Evolutionary conservation across 805 yeast species (phyloP).

Genomic region (Candida koratica): DNA sequence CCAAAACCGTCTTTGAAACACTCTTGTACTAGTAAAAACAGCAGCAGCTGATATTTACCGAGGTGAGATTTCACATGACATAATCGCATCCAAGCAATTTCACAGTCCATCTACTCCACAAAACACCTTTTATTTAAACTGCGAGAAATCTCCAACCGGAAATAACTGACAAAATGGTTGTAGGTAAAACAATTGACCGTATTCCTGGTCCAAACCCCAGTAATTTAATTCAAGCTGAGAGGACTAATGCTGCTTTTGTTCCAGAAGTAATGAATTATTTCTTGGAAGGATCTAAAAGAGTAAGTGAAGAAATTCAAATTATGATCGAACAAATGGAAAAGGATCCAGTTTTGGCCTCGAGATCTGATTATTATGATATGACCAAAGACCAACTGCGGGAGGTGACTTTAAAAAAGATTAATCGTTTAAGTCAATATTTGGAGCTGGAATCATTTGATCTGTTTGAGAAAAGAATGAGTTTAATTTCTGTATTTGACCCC

Average conservation of each 20-base stretch:
- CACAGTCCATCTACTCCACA: conserved; percentile 8
- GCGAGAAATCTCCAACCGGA: background rate
- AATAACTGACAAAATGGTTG: conserved; percentile 5
- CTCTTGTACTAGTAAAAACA: background rate
- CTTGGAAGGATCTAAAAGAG: conserved; percentile 38
- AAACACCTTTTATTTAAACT: conserved; percentile 1
- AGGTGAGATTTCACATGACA: conserved; percentile 5
- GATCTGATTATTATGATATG: conserved; percentile 54
- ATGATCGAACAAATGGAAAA: conserved; percentile 58
- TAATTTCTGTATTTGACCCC: conserved; percentile 72
- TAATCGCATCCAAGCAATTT: background rate
- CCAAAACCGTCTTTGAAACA: background rate
- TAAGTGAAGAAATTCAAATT: conserved; percentile 44
- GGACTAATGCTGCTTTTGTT: conserved; percentile 30
- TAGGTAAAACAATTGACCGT: conserved; percentile 19
- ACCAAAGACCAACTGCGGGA: conserved; percentile 56
- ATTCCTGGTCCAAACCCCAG: conserved; percentile 31
- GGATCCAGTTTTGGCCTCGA: conserved; percentile 61
- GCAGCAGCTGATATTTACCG: background rate
- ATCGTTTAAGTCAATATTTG: conserved; percentile 57
- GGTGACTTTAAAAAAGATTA: conserved; percentile 56
- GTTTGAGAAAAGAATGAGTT: conserved; percentile 58
- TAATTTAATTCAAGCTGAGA: conserved; percentile 28
- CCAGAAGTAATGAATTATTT: conserved; percentile 39
- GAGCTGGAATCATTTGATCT: conserved; percentile 46